A percentile compares a stretch with the other conserved stretches of the same genome.
phyloP scores from a whole-genome alignment of 2,329 filamentous ascomycete species.

The Xylaria arbuscula region DNA sequence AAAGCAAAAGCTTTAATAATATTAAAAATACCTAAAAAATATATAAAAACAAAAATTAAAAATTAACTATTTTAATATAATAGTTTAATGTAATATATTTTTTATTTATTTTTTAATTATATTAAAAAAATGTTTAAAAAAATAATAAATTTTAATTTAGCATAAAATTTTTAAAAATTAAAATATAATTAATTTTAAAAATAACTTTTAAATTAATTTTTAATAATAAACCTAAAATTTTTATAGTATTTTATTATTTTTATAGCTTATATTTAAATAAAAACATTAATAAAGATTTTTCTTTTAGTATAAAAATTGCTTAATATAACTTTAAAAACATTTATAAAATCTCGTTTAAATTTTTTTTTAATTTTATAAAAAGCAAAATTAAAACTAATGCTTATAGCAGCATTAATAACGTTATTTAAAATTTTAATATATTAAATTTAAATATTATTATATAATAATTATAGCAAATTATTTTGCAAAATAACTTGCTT shows the following conservation, averaged over 20 bases:
- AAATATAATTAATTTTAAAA: slow-evolving; percentile 3
- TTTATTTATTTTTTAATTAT: background rate
- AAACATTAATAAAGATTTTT: too few relatives aligned
- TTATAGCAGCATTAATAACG: background rate
- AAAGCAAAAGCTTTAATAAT: background rate
- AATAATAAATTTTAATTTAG: background rate
- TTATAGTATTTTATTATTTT: background rate
- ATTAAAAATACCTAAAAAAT: background rate
- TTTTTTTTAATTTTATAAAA: too few relatives aligned
- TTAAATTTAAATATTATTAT: background rate
- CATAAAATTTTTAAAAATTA: background rate
- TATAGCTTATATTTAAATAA: background rate
- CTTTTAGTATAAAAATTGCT: background rate
- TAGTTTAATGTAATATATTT: background rate
- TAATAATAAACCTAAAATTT: too few relatives aligned
- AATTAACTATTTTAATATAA: background rate
- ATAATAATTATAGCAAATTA: too few relatives aligned
- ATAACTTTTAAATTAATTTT: too few relatives aligned
- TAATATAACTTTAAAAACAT: background rate
- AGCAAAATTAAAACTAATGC: background rate
- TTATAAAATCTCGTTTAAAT: background rate
- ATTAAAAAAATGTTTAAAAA: background rate
- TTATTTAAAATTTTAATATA: background rate
- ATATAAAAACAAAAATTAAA: too few relatives aligned
- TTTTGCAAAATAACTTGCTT: too few relatives aligned